Evolutionary conservation across 768 basidiomycete species (phyloP), one percentile per base, ranked within the genome.

Genomic region (Mycena belliarum): DNA sequence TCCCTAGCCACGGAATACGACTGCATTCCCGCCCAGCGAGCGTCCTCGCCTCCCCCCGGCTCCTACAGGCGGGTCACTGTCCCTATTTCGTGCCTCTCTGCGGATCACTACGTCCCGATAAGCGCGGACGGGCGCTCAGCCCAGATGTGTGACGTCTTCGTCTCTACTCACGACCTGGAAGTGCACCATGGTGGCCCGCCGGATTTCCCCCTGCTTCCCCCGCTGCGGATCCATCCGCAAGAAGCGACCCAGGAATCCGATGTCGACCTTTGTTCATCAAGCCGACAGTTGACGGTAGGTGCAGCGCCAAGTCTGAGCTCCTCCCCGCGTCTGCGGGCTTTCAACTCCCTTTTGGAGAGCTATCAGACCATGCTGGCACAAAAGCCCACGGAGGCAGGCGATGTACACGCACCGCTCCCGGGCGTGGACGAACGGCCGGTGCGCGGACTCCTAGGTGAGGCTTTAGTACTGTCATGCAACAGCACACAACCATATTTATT

Each of bases 31-130:
- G 3, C 6, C 8, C 16, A 46, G 53, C 16, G 37, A 47, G 20
- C 25, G 3, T n/a, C 26, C 4, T 10, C 41, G 23, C 4, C n/a
- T 6, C 32, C 15, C 33, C 12, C 23, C 24, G 32, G 23, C 43
- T 23, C 40, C 20, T 45, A 21, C 26, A 55, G 42, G 47, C 52
- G 21, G 33, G 6, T 49, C n/a, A 20, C 24, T n/a, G 18, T 59
- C 7, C 58, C 58, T 16, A 12, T 59, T 20, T 54, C 58, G 12
- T 59, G 52, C 25, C 26, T 59, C 37, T n/a, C 51, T 18, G 57
- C 44, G 29, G 40, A 59, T 41, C 52, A 59, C 33, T 25, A 49
- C 33, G 58, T 35, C 2, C 38, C 44, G 10, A 25, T 47, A 18
- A 11, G 15, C 9, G 28, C 37, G 6, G 47, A 33, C 18, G 52